phyloP scores from a whole-genome alignment of 805 yeast genomes.

The Teunomyces stri region DNA sequence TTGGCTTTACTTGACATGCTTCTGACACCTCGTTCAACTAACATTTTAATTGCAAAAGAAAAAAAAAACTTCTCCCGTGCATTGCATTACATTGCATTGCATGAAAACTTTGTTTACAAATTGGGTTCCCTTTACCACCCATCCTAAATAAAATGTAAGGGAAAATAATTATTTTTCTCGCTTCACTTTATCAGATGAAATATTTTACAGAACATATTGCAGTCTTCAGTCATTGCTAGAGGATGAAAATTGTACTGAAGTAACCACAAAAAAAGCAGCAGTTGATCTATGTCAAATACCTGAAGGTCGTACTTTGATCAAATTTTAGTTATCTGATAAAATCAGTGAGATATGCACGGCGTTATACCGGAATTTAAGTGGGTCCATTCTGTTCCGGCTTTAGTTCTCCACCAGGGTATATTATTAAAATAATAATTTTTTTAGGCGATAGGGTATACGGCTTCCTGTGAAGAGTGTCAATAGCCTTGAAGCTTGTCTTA shows the following conservation, averaged over 20 bases:
- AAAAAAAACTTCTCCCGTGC: neutral
- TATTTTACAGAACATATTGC: neutral
- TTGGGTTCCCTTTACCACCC: neutral
- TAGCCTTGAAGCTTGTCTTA: neutral
- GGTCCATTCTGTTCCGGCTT: neutral
- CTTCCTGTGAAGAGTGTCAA: neutral
- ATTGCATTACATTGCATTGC: neutral
- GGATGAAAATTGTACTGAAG: neutral
- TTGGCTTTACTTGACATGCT: no score
- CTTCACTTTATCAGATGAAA: neutral
- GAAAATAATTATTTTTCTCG: neutral
- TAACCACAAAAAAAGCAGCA: neutral
- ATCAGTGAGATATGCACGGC: neutral
- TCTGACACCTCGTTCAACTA: no score
- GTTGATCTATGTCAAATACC: neutral
- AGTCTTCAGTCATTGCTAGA: neutral
- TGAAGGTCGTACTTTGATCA: neutral
- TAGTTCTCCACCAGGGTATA: neutral
- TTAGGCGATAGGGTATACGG: neutral
- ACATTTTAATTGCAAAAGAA: neutral
- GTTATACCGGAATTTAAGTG: neutral
- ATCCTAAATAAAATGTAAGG: neutral
- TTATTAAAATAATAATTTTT: neutral
- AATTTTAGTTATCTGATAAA: neutral
- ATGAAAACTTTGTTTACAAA: neutral